A percentile compares a stretch with the other conserved stretches of the same genome.
These are phyloP conservation scores for Kazachstania sp. DNA, from an alignment of 1,139 yeast species.

Conservation along the genomic window DNA sequence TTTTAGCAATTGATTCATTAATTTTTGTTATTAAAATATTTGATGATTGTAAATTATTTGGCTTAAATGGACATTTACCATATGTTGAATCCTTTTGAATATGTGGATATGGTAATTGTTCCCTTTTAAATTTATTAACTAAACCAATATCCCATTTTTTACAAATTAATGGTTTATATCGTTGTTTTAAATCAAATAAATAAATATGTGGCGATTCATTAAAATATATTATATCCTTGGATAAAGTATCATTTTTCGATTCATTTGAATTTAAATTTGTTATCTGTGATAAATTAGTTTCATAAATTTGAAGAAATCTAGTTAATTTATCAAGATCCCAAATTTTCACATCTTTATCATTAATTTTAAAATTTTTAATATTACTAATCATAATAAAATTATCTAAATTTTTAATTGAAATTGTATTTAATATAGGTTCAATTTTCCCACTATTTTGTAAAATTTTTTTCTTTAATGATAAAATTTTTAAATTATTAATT, in stretches of 20 bases:
- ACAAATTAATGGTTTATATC: conserved; percentile 65
- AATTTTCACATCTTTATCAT: conserved; percentile 46
- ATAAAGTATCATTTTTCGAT: not conserved
- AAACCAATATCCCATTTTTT: conserved; percentile 55
- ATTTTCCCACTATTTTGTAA: conserved; percentile 47
- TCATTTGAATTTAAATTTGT: conserved; percentile 1
- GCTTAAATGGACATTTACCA: conserved; percentile 61
- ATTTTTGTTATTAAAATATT: conserved; percentile 9
- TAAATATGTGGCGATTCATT: conserved; percentile 45
- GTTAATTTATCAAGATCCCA: conserved; percentile 80
- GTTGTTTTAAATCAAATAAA: conserved; percentile 67
- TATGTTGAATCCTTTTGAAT: conserved; percentile 37
- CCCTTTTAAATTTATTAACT: conserved; percentile 4
- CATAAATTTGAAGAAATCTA: conserved; percentile 63
- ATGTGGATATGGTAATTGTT: conserved; percentile 34
- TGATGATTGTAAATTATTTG: not conserved
- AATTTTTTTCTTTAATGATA: conserved; percentile 36
- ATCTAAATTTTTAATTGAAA: too few relatives aligned
- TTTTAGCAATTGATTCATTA: conserved; percentile 8
- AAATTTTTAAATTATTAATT: conserved; percentile 41
- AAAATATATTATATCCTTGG: conserved; percentile 3
- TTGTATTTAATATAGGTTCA: conserved; percentile 60
- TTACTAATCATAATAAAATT: conserved; percentile 33
- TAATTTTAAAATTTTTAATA: not conserved
- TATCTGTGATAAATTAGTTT: conserved; percentile 32